Conservation (phyloP, 2,329 filamentous ascomycete genomes). For the Drechmeria coniospora region DNA sequence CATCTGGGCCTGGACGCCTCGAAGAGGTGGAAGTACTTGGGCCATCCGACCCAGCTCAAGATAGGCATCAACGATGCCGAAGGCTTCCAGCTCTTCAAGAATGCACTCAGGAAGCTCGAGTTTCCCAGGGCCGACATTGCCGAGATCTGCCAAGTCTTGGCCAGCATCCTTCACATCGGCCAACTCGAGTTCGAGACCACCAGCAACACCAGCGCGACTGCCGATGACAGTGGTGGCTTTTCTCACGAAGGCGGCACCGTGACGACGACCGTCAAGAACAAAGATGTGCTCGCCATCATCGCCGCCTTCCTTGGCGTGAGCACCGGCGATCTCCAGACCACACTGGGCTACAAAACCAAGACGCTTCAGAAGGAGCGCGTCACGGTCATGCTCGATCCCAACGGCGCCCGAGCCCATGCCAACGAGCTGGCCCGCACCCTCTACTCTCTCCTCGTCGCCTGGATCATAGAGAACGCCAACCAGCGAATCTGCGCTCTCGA, state of each 20-base stretch:
- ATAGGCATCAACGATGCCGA: conserved; percentile 93
- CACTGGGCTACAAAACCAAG: conserved; percentile 90
- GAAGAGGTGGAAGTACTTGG: conserved; percentile 90
- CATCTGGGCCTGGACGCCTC: conserved; percentile 54
- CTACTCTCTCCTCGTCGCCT: conserved; percentile 86
- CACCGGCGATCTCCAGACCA: conserved; percentile 67
- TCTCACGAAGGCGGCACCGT: conserved; percentile 86
- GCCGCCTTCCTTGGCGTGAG: conserved; percentile 90
- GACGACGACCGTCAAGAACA: conserved; percentile 81
- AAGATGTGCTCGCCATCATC: conserved; percentile 70
- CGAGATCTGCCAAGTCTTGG: conserved; percentile 89
- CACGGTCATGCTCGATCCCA: conserved; percentile 94
- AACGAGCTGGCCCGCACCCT: conserved; percentile 87
- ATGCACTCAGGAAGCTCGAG: conserved; percentile 81
- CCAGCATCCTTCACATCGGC: conserved; percentile 89
- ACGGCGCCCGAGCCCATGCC: conserved; percentile 77
- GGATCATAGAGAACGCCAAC: conserved; percentile 86
- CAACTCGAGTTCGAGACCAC: conserved; percentile 86
- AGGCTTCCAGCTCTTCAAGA: conserved; percentile 96
- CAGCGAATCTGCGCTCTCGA: conserved; percentile 76
- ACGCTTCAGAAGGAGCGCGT: conserved; percentile 91
- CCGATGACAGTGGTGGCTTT: conserved; percentile 88
- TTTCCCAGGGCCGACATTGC: conserved; percentile 89
- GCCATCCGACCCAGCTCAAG: conserved; percentile 91
- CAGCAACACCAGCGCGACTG: conserved; percentile 60